Evolutionary conservation across 2,329 filamentous ascomycete species (phyloP).

Genomic region (Colletotrichum lupini): DNA sequence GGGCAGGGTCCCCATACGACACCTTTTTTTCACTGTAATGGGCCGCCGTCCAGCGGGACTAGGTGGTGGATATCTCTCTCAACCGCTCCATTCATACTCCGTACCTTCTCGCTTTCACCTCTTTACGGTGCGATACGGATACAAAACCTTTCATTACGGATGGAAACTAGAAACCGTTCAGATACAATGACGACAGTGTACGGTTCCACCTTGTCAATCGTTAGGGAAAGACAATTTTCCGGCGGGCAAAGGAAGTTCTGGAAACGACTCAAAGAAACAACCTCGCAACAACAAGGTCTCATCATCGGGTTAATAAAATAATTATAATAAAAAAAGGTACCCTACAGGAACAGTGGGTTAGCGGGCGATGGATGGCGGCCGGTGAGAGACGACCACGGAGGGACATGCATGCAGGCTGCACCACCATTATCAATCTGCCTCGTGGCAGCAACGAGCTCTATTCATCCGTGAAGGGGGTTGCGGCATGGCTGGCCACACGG

Average conservation of each 20-base stretch:
- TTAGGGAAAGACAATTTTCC: not conserved
- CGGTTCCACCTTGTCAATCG: not conserved
- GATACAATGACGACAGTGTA: not conserved
- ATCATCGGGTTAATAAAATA: too few species aligned
- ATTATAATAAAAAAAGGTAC: too few species aligned
- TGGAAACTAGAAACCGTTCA: too few species aligned
- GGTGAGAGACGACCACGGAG: not conserved
- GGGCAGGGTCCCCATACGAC: not conserved
- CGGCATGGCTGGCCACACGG: not conserved
- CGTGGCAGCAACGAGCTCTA: not conserved
- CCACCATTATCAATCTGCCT: not conserved
- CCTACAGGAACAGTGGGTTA: not conserved
- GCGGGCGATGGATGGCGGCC: not conserved
- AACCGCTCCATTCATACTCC: constrained; percentile 3
- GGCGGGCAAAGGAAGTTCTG: not conserved
- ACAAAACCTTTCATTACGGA: too few species aligned
- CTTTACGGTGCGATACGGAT: too few species aligned
- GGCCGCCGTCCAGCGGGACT: constrained; percentile 4
- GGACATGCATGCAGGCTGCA: not conserved
- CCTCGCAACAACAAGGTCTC: not conserved
- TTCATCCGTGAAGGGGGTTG: not conserved
- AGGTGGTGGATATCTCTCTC: not conserved
- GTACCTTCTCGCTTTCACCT: not conserved
- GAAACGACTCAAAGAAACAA: not conserved
- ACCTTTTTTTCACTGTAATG: constrained; percentile 20